These are phyloP conservation scores for Raddia distichophylla DNA, from an alignment of 176 grass and related monocot species.

Conservation along the genomic window DNA sequence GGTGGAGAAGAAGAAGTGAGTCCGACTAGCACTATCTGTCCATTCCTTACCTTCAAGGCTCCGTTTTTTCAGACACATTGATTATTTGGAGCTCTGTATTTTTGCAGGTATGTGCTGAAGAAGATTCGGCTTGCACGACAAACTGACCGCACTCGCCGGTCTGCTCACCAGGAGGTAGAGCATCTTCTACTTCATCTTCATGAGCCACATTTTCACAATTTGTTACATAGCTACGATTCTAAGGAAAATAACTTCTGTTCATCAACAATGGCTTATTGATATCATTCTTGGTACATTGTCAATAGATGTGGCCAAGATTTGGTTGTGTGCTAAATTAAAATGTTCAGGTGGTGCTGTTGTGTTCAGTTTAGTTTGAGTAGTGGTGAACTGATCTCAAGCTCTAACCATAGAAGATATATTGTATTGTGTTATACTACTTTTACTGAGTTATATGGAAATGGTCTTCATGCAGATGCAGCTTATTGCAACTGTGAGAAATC, in stretches of 20 bases:
- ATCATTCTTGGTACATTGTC: neutral
- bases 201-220: constrained; percentile 2
- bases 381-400: constrained; percentile 16
- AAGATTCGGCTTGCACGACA: constrained; percentile 90
- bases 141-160: constrained; percentile 80
- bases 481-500: constrained; percentile 89
- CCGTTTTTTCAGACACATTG: constrained; percentile 23
- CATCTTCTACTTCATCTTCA: constrained; percentile 18
- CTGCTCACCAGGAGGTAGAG: constrained; percentile 91
- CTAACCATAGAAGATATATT: neutral
- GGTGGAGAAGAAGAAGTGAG: constrained; percentile 94
- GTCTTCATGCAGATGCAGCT: constrained; percentile 83
- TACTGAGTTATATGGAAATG: constrained; percentile 26
- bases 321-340: neutral
- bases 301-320: constrained; percentile 1
- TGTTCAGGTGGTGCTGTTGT: neutral
- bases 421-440: constrained; percentile 19
- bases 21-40: constrained; percentile 11
- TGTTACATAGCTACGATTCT: constrained; percentile 22
- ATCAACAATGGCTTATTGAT: neutral
- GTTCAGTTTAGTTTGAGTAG: constrained; percentile 36
- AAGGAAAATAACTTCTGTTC: constrained; percentile 8
- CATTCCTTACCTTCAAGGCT: constrained; percentile 5
- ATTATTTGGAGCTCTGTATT: constrained; percentile 16
- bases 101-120: constrained; percentile 86